phyloP scores from a whole-genome alignment of 768 basidiomycete species.

The Serendipita indica region DNA sequence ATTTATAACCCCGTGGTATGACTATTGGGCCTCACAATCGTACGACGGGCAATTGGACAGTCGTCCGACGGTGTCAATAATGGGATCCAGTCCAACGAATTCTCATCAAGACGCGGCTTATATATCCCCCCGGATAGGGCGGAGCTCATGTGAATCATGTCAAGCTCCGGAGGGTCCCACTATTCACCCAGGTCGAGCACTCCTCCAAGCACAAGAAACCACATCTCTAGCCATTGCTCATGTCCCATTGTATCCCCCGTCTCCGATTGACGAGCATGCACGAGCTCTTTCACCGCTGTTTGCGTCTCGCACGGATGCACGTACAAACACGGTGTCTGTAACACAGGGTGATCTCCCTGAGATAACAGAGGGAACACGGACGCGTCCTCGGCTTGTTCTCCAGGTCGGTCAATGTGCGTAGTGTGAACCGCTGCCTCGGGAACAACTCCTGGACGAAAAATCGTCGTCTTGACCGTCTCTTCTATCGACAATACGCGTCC shows the following conservation, averaged over 20 bases:
- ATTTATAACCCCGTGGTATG: constrained; percentile 8
- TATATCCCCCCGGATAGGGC: neutral
- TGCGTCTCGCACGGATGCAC: constrained; percentile 77
- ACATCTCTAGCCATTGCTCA: constrained; percentile 33
- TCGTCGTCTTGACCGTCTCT: constrained; percentile 38
- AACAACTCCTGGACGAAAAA: constrained; percentile 41
- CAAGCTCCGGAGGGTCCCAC: constrained; percentile 7
- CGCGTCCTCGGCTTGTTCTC: constrained; percentile 36
- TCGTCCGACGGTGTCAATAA: neutral
- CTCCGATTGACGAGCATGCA: constrained; percentile 27
- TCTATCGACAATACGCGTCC: constrained; percentile 46
- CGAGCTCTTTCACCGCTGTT: constrained; percentile 49
- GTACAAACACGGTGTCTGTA: constrained; percentile 66
- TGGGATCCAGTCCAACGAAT: constrained; percentile 1
- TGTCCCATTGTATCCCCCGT: neutral
- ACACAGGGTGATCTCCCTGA: constrained; percentile 73
- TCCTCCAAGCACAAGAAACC: constrained; percentile 62
- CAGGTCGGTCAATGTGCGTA: constrained; percentile 27
- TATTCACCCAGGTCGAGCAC: constrained; percentile 38
- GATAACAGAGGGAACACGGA: constrained; percentile 63
- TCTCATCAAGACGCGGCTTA: neutral
- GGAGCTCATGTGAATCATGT: constrained; percentile 9
- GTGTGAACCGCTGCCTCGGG: constrained; percentile 16
- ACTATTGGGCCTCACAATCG: constrained; percentile 7
- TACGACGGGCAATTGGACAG: neutral